These are phyloP conservation scores for Stephanodiscus triporus DNA, from an alignment of 108 stramenopile genomes.

Conservation along the genomic window DNA sequence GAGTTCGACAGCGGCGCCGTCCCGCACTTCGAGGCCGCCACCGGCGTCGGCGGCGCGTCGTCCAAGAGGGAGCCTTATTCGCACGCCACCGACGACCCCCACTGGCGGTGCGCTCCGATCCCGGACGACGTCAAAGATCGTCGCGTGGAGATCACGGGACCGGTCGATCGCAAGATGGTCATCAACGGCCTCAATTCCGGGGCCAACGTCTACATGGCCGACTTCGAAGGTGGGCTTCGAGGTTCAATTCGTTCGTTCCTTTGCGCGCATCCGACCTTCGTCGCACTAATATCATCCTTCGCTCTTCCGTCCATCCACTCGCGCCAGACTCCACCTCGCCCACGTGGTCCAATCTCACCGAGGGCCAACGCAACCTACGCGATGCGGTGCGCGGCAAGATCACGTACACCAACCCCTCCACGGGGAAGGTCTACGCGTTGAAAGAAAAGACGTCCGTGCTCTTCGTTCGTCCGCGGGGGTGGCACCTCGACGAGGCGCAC, in stretches of 20 bases:
- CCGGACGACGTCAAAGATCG: constrained; percentile 86
- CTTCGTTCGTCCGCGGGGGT: constrained; percentile 91
- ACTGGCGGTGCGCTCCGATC: constrained; percentile 84
- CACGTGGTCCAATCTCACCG: constrained; percentile 85
- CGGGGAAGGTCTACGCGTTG: constrained; percentile 85
- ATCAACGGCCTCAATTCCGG: constrained; percentile 95
- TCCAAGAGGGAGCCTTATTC: constrained; percentile 55
- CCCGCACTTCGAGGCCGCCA: constrained; percentile 66
- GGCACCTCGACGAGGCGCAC: constrained; percentile 94
- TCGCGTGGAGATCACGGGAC: constrained; percentile 92
- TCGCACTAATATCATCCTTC: not conserved
- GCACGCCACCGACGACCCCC: constrained; percentile 62
- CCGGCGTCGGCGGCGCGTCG: constrained; percentile 30
- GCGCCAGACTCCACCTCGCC: constrained; percentile 75
- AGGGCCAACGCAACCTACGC: constrained; percentile 91
- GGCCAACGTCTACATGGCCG: constrained; percentile 91
- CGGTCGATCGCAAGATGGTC: constrained; percentile 88
- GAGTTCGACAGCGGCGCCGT: constrained; percentile 81
- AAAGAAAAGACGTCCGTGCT: constrained; percentile 75
- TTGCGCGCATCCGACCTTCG: not conserved
- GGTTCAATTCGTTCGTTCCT: not conserved
- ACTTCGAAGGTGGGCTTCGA: constrained; percentile 71
- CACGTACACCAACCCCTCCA: constrained; percentile 77
- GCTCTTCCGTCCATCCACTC: not conserved
- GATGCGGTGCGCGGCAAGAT: constrained; percentile 91